Conservation (phyloP, 2,329 filamentous ascomycete species). For the Pseudocercospora musae region DNA sequence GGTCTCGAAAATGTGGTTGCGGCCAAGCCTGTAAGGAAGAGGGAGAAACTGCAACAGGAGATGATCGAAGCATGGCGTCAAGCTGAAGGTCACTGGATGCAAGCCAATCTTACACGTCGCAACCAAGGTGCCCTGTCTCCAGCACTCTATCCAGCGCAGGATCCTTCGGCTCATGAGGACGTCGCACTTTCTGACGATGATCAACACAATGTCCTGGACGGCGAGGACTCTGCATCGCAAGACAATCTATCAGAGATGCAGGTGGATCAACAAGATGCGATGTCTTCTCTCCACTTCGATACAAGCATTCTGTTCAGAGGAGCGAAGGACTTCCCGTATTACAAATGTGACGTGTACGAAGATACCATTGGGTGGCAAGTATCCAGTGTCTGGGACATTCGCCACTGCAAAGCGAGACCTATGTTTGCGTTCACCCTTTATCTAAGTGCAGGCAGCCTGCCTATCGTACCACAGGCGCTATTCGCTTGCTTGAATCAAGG, state of each 20-base stretch:
- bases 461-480: not conserved
- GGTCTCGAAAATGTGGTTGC: not conserved
- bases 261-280: not conserved
- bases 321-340: not conserved
- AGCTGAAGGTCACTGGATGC: not conserved
- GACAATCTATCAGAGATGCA: not conserved
- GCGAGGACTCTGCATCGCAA: not conserved
- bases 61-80: not conserved
- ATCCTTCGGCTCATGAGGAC: conserved; percentile 2
- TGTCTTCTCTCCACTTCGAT: not conserved
- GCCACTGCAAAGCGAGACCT: not conserved
- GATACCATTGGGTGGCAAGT: not conserved
- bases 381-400: not conserved
- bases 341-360: not conserved
- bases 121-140: not conserved
- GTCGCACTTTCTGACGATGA: not conserved
- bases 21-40: not conserved
- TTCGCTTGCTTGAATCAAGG: not conserved
- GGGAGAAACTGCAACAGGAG: not conserved
- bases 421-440: conserved; percentile 1
- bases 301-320: not conserved
- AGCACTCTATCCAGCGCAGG: not conserved
- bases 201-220: not conserved
- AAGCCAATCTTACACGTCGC: not conserved
- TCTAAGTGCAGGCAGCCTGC: not conserved